Evolutionary conservation across 2,329 filamentous ascomycete species (phyloP).

Genomic region (Pseudogymnoascus sp.): DNA sequence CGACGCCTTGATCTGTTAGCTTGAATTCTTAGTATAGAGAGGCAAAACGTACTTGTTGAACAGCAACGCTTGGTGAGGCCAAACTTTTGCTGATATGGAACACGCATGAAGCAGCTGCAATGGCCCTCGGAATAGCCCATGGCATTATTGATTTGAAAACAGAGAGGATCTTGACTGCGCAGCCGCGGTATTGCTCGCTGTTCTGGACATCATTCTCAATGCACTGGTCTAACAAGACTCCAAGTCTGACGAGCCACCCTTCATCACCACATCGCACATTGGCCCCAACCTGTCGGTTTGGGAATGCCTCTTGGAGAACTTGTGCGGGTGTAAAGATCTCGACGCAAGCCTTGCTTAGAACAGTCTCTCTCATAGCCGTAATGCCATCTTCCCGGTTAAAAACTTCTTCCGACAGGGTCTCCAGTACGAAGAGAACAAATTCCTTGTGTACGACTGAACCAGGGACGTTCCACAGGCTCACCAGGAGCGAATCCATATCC

Average conservation of each 20-base stretch:
- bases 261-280: slow-evolving; percentile 69
- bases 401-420: slow-evolving; percentile 88
- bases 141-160: slow-evolving; percentile 71
- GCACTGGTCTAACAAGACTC: slow-evolving; percentile 65
- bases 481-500: slow-evolving; percentile 81
- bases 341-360: slow-evolving; percentile 80
- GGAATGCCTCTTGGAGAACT: slow-evolving; percentile 68
- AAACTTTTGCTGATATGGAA: slow-evolving; percentile 63
- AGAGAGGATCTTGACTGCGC: slow-evolving; percentile 67
- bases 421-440: slow-evolving; percentile 78
- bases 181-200: slow-evolving; percentile 58
- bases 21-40: background rate
- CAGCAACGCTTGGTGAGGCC: slow-evolving; percentile 57
- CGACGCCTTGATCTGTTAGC: slow-evolving; percentile 46
- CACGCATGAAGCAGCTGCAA: slow-evolving; percentile 63
- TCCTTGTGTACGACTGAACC: slow-evolving; percentile 63
- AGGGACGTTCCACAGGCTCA: slow-evolving; percentile 69
- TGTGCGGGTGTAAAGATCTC: slow-evolving; percentile 82
- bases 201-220: slow-evolving; percentile 55
- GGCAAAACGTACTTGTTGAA: slow-evolving; percentile 58
- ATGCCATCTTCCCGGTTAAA: slow-evolving; percentile 86
- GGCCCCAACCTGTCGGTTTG: slow-evolving; percentile 54
- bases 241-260: slow-evolving; percentile 78
- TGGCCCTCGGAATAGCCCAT: slow-evolving; percentile 81
- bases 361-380: slow-evolving; percentile 71